Evolutionary conservation across 495 filamentous ascomycete genomes (phyloP).

Genomic region (Aspergillus nidulans): DNA sequence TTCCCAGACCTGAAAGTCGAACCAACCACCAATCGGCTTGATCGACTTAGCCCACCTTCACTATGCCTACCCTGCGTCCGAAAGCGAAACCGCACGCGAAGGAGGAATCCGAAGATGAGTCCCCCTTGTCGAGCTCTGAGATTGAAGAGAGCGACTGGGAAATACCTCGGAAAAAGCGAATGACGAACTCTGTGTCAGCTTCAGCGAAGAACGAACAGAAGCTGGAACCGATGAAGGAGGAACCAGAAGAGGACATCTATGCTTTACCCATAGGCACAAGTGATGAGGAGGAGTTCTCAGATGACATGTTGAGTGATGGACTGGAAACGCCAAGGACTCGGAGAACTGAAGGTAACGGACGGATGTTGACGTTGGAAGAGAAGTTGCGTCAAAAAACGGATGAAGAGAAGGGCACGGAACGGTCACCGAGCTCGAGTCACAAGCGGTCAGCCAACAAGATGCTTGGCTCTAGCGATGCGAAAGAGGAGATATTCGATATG

Average conservation of each 20-base stretch:
- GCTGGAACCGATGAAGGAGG: neutral
- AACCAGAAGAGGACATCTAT: conserved; percentile 5
- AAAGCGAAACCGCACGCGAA: neutral
- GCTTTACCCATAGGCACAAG: conserved; percentile 27
- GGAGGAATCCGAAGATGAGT: neutral
- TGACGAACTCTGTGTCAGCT: neutral
- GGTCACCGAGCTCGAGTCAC: conserved; percentile 5
- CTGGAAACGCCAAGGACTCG: neutral
- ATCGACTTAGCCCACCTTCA: neutral
- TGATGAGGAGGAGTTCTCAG: conserved; percentile 21
- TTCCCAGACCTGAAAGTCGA: neutral
- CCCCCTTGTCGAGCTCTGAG: neutral
- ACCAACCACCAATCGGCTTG: neutral
- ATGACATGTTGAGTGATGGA: conserved; percentile 6
- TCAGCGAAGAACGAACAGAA: neutral
- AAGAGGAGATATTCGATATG: conserved; percentile 16
- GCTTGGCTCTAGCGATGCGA: conserved; percentile 4
- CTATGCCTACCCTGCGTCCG: neutral
- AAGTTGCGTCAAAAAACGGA: conserved; percentile 18
- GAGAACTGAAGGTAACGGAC: conserved; percentile 4
- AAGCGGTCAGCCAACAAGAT: conserved; percentile 10
- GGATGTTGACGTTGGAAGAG: conserved; percentile 18
- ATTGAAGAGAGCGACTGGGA: neutral
- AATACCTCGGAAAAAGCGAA: neutral
- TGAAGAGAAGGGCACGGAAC: neutral